Base-by-base conservation (phyloP, 2,329 filamentous ascomycete species). In the Sporothrix globosa region DNA sequence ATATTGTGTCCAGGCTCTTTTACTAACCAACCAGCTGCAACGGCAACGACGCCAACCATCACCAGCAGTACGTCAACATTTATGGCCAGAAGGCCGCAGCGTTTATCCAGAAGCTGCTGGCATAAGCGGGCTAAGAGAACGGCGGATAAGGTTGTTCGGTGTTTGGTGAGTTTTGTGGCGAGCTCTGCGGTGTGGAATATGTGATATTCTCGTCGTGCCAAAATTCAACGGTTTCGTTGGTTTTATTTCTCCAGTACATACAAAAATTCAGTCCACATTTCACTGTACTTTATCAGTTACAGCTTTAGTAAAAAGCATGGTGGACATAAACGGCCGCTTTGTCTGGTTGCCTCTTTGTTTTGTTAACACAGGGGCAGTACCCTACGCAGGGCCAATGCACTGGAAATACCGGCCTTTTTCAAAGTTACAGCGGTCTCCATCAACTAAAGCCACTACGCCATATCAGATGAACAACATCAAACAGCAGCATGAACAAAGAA, bases 61-160 rank as follows among this genome's bases (percentile, higher is more conserved):
- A 90, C 77, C 85, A 89, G 77, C 83, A 87, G 66, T 91, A 91
- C 71, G 87, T 87, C n/a, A 82, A 79, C 72, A 86, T 86, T 74
- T 91, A 91, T 72, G 88, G 88, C 1, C 76, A 82, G 7, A 81
- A 88, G 74, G 88, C 88, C 1, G 76, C 90, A 53, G 73, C 81
- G 0, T 91, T 91, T 73, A 85, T 90, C 75, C 86, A 88, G 75
- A 76, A 73, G 65, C 70, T 74, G 24, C 39, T 66, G 34, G 34
- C 34, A 4, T 61, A 44, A 34, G 39, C 4, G 56, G 56, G n/a
- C 1, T 2, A 52, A 19, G 13, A 3, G 10, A 39, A 9, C n/a
- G 9, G 7, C 3, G 7, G 5, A 6, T 34, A 6, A 7, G 34
- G 34, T 34, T 34, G 34, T 34, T 34, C 9, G 34, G 34, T 34